A percentile compares a stretch with the other conserved stretches of the same genome.
These are phyloP conservation scores for Emydomyces testavorans DNA, from an alignment of 2,329 filamentous ascomycete genomes.

Conservation along the genomic window DNA sequence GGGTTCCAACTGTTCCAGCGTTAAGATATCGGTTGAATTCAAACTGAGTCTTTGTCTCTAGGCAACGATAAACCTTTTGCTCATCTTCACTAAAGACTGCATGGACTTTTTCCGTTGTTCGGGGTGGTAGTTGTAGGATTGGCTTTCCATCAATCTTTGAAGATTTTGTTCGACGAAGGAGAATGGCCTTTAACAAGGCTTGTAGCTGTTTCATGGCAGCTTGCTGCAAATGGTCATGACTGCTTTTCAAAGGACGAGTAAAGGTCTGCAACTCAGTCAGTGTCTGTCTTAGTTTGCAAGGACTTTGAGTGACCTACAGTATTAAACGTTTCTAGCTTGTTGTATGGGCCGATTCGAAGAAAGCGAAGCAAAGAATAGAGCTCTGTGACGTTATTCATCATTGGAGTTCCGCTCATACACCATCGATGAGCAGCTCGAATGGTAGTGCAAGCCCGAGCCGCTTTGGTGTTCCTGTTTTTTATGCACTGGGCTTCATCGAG, in stretches of 20 bases:
- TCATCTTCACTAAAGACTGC: slow-evolving; percentile 59
- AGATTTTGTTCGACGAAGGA: slow-evolving; percentile 71
- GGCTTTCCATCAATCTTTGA: slow-evolving; percentile 69
- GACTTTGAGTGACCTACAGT: slow-evolving; percentile 29
- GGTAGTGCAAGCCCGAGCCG: slow-evolving; percentile 48
- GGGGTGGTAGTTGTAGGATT: slow-evolving; percentile 56
- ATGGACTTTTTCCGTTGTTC: slow-evolving; percentile 50
- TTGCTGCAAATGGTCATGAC: slow-evolving; percentile 22
- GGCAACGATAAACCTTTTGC: slow-evolving; percentile 49
- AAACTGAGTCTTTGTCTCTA: slow-evolving; percentile 56
- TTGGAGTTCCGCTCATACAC: slow-evolving; percentile 70
- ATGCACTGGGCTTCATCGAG: slow-evolving; percentile 72
- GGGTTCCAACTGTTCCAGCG: slow-evolving; percentile 53
- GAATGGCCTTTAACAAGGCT: slow-evolving; percentile 63
- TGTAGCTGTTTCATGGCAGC: slow-evolving; percentile 60
- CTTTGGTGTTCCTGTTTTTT: slow-evolving; percentile 58
- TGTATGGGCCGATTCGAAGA: slow-evolving; percentile 64
- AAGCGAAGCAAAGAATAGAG: slow-evolving; percentile 68
- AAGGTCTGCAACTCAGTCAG: slow-evolving; percentile 34
- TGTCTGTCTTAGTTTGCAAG: not conserved
- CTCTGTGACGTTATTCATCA: slow-evolving; percentile 78
- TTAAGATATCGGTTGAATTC: slow-evolving; percentile 68
- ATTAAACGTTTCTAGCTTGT: slow-evolving; percentile 51
- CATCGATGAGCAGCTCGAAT: slow-evolving; percentile 54
- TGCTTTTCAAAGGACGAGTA: slow-evolving; percentile 41